A percentile compares a stretch with the other conserved stretches of the same genome.
Evolutionary conservation across 106 monocot species (phyloP).

Genomic region (Phalaenopsis equestris): DNA sequence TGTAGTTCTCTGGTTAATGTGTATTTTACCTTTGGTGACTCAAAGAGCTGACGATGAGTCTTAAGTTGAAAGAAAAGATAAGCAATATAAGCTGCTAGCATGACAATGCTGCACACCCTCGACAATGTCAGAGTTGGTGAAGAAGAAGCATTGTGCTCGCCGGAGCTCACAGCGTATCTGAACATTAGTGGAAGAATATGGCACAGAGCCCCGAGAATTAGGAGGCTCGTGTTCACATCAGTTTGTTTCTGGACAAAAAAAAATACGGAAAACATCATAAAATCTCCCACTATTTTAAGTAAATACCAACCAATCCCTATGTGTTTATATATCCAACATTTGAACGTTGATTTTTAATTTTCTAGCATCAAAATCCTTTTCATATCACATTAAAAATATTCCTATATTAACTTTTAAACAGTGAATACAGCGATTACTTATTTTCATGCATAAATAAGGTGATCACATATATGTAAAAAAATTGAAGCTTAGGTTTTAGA

Average conservation of each 20-base stretch:
- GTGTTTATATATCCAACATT: too few species aligned
- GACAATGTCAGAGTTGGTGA: constrained; percentile 33
- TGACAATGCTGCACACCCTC: constrained; percentile 60
- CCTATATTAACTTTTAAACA: too few species aligned
- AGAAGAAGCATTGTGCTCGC: not conserved
- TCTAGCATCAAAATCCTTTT: too few species aligned
- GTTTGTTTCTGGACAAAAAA: constrained; percentile 49
- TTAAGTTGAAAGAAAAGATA: constrained; percentile 90
- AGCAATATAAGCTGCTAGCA: constrained; percentile 61
- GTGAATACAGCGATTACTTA: too few species aligned
- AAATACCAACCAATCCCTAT: not conserved
- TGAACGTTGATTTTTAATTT: too few species aligned
- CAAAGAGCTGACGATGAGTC: constrained; percentile 68
- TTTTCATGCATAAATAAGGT: too few species aligned
- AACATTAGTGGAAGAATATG: constrained; percentile 28
- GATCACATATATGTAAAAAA: too few species aligned
- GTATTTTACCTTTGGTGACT: constrained; percentile 25
- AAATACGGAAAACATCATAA: constrained; percentile 5
- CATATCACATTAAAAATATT: too few species aligned
- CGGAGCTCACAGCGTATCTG: constrained; percentile 22
- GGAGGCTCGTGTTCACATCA: constrained; percentile 57
- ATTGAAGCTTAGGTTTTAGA: too few species aligned
- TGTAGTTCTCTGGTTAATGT: not conserved
- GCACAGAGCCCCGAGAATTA: constrained; percentile 49
- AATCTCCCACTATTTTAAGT: not conserved